Evolutionary conservation across 495 filamentous ascomycete genomes (phyloP), one percentile per base, ranked within the genome.

Genomic region (Talaromyces ruber): DNA sequence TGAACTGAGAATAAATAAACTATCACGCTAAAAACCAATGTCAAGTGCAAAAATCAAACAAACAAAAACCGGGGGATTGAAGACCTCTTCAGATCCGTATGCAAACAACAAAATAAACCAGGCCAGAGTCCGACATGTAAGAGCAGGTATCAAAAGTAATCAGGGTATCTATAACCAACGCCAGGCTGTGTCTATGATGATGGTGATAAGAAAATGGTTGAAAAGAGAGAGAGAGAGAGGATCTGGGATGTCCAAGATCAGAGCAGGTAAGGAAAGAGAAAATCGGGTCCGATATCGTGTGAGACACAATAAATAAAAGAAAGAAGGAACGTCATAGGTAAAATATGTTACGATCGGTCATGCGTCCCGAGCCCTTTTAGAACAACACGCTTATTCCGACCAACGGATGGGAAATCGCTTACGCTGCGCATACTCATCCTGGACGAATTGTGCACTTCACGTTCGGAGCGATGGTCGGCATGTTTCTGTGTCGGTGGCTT

Each of bases 391-490:
- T 70, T 68, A 64, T 75, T 78, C 5, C 71, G 69, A 12, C 74
- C 74, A 45, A 58, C 68, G 22, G 70, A 67, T 0, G 76, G 69
- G 24, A 80, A 74, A 55, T 80, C 77, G 55, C 72, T 72, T 62
- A 77, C 72, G 59, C 77, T 78, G 28, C 54, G 61, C 9, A 52
- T 51, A 22, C 59, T 52, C 39, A 60, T 50, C 16, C 43, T 51
- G 12, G 59, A 60, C 3, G 59, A 60, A 25, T 51, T 52, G 18
- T 29, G 45, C 11, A 29, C 6, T 24, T 63, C 61, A 45, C 53
- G 51, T 11, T 63, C 54, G 8, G 37, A 16, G 12, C 51, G 60
- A 62, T n/a, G 34, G 8, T 62, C 60, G 8, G 22, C 29, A 2
- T 58, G 21, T 51, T 63, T 63, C 26, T 50, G 59, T 52, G 25